Conservation (phyloP, 768 basidiomycete genomes). For the Podaxis carcinomalis region DNA sequence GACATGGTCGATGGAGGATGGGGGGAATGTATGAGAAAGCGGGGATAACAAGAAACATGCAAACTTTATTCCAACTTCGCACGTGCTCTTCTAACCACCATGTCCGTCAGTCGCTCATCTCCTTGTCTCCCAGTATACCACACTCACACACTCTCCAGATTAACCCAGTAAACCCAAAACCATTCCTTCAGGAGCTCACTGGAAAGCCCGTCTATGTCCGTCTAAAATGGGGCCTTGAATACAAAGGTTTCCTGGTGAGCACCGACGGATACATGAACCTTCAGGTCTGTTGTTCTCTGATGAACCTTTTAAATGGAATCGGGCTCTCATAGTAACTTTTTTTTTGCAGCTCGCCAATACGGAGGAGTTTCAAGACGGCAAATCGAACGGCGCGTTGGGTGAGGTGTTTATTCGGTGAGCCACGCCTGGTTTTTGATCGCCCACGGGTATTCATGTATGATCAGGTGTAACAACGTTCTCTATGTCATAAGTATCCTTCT, state of each 20-base stretch:
- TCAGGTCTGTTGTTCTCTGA: conserved; percentile 53
- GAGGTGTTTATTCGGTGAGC: conserved; percentile 96
- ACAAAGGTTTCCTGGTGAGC: conserved; percentile 98
- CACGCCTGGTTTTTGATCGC: not conserved
- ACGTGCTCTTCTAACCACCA: conserved; percentile 46
- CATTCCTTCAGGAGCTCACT: conserved; percentile 96
- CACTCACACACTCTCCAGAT: conserved; percentile 40
- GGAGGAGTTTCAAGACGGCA: conserved; percentile 95
- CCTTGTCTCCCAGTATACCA: conserved; percentile 2
- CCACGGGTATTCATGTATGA: conserved; percentile 13
- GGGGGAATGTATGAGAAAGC: conserved; percentile 1
- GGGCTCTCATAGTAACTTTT: not conserved
- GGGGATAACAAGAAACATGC: not conserved
- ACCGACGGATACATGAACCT: conserved; percentile 99
- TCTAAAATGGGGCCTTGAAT: conserved; percentile 98
- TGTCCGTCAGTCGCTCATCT: conserved; percentile 50
- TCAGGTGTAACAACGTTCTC: conserved; percentile 91
- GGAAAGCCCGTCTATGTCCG: conserved; percentile 94
- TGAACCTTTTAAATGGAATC: not conserved
- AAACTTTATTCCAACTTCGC: conserved; percentile 30
- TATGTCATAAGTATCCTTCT: conserved; percentile 78
- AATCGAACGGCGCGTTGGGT: conserved; percentile 94
- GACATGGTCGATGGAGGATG: conserved; percentile 56
- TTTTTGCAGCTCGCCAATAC: conserved; percentile 89
- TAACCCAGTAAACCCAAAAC: conserved; percentile 96